A percentile compares a stretch with the other conserved stretches of the same genome.
phyloP scores from a whole-genome alignment of 495 filamentous ascomycete genomes.

The Patellaria atrata region DNA sequence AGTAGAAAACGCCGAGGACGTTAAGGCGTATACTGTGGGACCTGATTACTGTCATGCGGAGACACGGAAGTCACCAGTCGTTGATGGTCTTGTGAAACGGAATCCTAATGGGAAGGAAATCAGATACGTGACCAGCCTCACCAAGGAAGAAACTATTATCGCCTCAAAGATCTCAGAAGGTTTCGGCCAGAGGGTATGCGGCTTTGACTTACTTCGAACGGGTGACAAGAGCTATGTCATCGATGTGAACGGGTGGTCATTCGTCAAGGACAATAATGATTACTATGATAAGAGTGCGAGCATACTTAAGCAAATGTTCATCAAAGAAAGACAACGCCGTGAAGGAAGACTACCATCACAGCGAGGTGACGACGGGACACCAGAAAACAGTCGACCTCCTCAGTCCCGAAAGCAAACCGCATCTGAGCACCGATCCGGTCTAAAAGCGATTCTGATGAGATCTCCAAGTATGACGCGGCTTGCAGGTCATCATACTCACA shows the following conservation, averaged over 20 bases:
- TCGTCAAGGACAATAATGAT: constrained; percentile 98
- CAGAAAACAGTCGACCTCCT: constrained; percentile 7
- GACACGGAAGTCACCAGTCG: constrained; percentile 90
- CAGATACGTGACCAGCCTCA: constrained; percentile 78
- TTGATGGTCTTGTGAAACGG: constrained; percentile 86
- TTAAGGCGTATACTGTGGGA: constrained; percentile 97
- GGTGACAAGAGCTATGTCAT: constrained; percentile 90
- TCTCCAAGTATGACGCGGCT: constrained; percentile 52
- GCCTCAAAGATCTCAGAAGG: constrained; percentile 79
- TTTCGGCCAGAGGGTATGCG: constrained; percentile 91
- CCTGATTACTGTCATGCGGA: constrained; percentile 91
- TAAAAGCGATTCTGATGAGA: constrained; percentile 40
- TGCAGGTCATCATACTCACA: constrained; percentile 31
- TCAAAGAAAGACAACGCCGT: constrained; percentile 53
- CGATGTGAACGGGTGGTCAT: constrained; percentile 99
- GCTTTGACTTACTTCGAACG: constrained; percentile 85
- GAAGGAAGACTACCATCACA: constrained; percentile 17
- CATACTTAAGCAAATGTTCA: constrained; percentile 76
- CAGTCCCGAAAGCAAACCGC: constrained; percentile 29
- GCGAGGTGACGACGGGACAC: constrained; percentile 11
- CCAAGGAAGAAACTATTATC: constrained; percentile 66
- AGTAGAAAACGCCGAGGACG: constrained; percentile 91
- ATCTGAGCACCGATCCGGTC: constrained; percentile 26
- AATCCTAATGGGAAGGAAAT: constrained; percentile 97
- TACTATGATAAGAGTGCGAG: constrained; percentile 87